These are phyloP conservation scores for Colletotrichum truncatum DNA, from an alignment of 2,329 filamentous ascomycete species.

Conservation along the genomic window DNA sequence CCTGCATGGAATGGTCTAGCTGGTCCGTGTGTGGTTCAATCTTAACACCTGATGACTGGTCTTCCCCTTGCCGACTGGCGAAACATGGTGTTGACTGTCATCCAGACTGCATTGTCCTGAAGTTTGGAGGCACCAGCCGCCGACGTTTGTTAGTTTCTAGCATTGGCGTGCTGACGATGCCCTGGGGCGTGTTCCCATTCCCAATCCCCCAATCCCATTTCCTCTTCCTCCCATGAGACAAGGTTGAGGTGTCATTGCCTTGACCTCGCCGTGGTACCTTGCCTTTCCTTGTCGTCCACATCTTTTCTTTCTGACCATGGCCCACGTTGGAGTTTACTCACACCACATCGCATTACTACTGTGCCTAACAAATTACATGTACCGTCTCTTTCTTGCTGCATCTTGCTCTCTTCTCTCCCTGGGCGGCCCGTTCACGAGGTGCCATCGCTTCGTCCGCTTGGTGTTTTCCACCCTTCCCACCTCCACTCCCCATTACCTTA, in stretches of 20 bases:
- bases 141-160: no score
- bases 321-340: constrained; percentile 27
- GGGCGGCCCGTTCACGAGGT: constrained; percentile 16
- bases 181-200: constrained; percentile 18
- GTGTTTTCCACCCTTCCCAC: constrained; percentile 27
- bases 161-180: not conserved
- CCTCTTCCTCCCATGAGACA: not conserved
- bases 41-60: constrained; percentile 19
- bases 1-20: constrained; percentile 14
- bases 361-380: not conserved
- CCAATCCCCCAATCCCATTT: constrained; percentile 5
- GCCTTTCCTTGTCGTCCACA: constrained; percentile 14
- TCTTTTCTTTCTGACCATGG: constrained; percentile 24
- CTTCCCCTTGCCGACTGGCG: constrained; percentile 18
- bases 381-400: not conserved
- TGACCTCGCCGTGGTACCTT: not conserved
- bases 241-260: not conserved
- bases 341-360: constrained; percentile 7
- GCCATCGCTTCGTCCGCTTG: constrained; percentile 28
- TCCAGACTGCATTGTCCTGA: not conserved
- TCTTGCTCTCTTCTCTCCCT: constrained; percentile 11
- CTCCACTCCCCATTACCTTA: constrained; percentile 22
- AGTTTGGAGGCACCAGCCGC: not conserved
- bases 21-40: constrained; percentile 11
- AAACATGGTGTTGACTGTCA: constrained; percentile 8